Evolutionary conservation across 2,329 filamentous ascomycete genomes (phyloP), one percentile per base, ranked within the genome.

Genomic region (Xylariaceae sp.): DNA sequence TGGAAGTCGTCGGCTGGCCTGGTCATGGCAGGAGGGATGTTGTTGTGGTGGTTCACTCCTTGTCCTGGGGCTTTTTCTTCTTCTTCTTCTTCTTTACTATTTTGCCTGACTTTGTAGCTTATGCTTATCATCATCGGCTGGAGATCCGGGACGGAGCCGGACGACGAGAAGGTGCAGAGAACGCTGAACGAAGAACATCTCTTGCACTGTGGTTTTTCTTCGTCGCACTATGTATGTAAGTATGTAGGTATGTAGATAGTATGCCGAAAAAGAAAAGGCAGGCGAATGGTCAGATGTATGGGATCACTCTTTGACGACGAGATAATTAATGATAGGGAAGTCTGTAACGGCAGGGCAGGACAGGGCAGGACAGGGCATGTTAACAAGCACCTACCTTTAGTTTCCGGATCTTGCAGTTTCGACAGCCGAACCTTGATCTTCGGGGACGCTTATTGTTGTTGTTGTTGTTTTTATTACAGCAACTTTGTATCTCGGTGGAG

Each of bases 341-440:
- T 2, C 18, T 9, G 21, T 11, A 4, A 23, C 29, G 21, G 9
- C 18, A n/a, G n/a, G n/a, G n/a, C n/a, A n/a, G n/a, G n/a, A n/a
- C n/a, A n/a, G n/a, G n/a, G n/a, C n/a, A n/a, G n/a, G n/a, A n/a
- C n/a, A n/a, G n/a, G n/a, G n/a, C n/a, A n/a, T n/a, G n/a, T n/a
- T n/a, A n/a, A n/a, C n/a, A n/a, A n/a, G n/a, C 5, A 36, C 40
- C 13, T 16, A 69, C 69, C 60, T 71, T 73, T 38, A 73, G 43
- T 46, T 70, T 70, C 42, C 70, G 50, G 4, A 73, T 61, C 51
- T 73, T 73, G 55, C 70, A 74, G 47, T 73, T 73, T 9, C 66
- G 63, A 37, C 70, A 74, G 23, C 70, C 70, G 43, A 57, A 61
- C 52, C 67, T 62, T 12, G 69, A 71, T 40, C 67, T 63, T 21